phyloP scores from a whole-genome alignment of 2,329 filamentous ascomycete genomes.

The Pyrenochaeta sp. region DNA sequence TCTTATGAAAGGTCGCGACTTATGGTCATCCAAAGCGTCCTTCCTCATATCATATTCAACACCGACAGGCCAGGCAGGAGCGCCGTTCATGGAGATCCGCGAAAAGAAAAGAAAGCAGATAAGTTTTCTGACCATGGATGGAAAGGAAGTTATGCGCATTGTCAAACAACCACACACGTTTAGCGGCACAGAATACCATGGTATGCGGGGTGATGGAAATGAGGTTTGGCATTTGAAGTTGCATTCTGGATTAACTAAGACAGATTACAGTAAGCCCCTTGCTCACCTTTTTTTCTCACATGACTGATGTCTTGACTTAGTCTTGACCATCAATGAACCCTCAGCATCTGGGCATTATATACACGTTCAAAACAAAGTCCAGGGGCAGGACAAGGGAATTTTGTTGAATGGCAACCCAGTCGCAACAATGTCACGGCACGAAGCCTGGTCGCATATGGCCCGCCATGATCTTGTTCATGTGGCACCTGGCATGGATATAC shows the following conservation, averaged over 20 bases:
- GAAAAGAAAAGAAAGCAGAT: conserved; percentile 17
- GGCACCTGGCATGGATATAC: conserved; percentile 31
- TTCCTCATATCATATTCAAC: conserved; percentile 14
- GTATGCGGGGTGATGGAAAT: conserved; percentile 18
- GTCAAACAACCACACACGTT: conserved; percentile 19
- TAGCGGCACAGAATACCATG: conserved; percentile 22
- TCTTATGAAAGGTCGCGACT: conserved; percentile 20
- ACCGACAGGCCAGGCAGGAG: conserved; percentile 8
- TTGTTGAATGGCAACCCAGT: conserved; percentile 19
- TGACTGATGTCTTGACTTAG: conserved; percentile 1
- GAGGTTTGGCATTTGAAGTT: conserved; percentile 24
- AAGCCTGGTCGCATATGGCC: conserved; percentile 13
- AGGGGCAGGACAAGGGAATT: conserved; percentile 24
- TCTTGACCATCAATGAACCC: conserved; percentile 12
- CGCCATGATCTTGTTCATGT: conserved; percentile 21
- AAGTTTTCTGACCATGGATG: conserved; percentile 19
- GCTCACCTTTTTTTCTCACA: neutral
- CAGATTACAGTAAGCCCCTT: conserved; percentile 22
- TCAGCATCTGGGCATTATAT: neutral
- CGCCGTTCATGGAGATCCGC: conserved; percentile 20
- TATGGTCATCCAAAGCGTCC: conserved; percentile 6
- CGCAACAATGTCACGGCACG: conserved; percentile 17
- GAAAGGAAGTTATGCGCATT: conserved; percentile 25
- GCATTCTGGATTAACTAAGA: conserved; percentile 11
- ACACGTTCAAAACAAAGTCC: conserved; percentile 23